Conservation (phyloP, 768 basidiomycete species). For the Polyporus arcularius region DNA sequence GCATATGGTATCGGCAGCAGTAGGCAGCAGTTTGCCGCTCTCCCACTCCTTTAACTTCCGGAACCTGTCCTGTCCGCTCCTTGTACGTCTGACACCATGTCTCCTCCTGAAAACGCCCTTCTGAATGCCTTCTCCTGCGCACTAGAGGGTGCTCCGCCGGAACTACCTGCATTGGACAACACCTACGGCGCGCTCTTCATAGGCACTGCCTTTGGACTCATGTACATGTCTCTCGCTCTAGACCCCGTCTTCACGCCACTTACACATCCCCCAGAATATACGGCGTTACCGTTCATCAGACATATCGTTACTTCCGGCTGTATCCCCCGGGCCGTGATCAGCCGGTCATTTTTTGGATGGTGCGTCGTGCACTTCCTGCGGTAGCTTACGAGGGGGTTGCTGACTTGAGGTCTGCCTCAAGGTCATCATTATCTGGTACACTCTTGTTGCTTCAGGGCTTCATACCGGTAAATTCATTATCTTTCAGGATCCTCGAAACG, state of each 20-base stretch:
- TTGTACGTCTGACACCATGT: no score
- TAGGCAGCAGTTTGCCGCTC: no score
- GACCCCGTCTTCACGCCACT: neutral
- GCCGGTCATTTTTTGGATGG: neutral
- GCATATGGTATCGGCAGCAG: no score
- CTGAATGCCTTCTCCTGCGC: no score
- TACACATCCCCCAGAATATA: neutral
- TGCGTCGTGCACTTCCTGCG: neutral
- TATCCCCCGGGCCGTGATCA: neutral
- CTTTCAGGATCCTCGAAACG: neutral
- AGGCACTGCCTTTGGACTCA: neutral
- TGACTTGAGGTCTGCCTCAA: neutral
- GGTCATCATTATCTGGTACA: neutral
- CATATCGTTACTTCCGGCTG: neutral
- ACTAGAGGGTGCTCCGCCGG: no score
- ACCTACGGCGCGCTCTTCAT: slow-evolving; percentile 1
- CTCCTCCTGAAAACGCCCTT: no score
- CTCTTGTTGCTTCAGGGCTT: neutral
- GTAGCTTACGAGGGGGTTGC: neutral
- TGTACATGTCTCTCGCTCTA: neutral
- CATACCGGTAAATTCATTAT: neutral
- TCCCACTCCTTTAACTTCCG: no score
- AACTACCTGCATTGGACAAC: neutral
- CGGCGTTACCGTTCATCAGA: neutral
- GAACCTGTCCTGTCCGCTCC: no score